phyloP scores from a whole-genome alignment of 805 yeast genomes.

The Ascoidea tarda region DNA sequence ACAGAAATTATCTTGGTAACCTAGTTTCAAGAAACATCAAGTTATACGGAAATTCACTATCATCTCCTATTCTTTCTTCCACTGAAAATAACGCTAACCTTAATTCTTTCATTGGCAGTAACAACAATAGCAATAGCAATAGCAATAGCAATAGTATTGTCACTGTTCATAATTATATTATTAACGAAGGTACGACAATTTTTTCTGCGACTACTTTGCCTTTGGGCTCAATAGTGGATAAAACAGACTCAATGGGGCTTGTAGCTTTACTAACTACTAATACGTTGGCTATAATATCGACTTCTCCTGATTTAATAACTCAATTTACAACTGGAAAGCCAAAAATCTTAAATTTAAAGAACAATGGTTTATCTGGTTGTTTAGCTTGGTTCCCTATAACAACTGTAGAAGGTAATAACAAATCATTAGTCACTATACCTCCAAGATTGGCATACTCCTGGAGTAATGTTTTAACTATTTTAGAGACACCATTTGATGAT shows the following conservation, averaged over 20 bases:
- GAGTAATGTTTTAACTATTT: slow-evolving; percentile 42
- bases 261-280: slow-evolving; percentile 44
- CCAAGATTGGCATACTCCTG: slow-evolving; percentile 56
- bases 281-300: slow-evolving; percentile 37
- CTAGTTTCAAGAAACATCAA: slow-evolving; percentile 24
- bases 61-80: not conserved
- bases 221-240: slow-evolving; percentile 37
- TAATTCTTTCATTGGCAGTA: not conserved
- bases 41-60: slow-evolving; percentile 27
- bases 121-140: not conserved
- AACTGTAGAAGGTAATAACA: slow-evolving; percentile 11
- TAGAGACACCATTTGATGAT: slow-evolving; percentile 29
- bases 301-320: slow-evolving; percentile 33
- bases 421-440: slow-evolving; percentile 11
- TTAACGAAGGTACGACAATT: slow-evolving; percentile 17
- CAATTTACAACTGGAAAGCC: slow-evolving; percentile 42
- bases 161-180: not conserved
- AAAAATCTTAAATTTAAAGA: slow-evolving; percentile 16
- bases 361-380: slow-evolving; percentile 26
- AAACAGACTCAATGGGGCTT: slow-evolving; percentile 43
- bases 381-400: slow-evolving; percentile 53
- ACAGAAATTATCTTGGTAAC: slow-evolving; percentile 39
- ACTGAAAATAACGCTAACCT: not conserved
- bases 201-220: slow-evolving; percentile 40
- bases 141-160: slow-evolving; percentile 1